phyloP scores from a whole-genome alignment of 2,329 filamentous ascomycete genomes.

The Bipolaris bicolor region DNA sequence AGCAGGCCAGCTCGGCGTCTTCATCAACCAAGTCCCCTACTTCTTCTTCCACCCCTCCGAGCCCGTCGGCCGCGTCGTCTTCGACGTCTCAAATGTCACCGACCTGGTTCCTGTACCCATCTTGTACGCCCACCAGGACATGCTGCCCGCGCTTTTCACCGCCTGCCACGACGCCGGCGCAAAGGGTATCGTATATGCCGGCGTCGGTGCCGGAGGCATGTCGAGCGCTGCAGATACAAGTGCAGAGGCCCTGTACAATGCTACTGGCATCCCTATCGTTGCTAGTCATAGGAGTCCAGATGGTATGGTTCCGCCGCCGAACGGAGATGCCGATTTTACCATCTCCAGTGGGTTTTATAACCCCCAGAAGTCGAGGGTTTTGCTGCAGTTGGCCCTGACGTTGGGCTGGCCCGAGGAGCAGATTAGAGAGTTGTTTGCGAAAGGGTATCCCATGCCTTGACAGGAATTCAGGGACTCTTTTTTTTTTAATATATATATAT shows the following conservation, averaged over 20 bases:
- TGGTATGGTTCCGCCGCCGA: conserved; percentile 55
- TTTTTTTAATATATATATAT: no score
- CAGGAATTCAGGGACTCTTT: neutral
- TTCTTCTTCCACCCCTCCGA: conserved; percentile 64
- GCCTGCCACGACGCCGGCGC: conserved; percentile 59
- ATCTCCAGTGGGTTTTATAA: conserved; percentile 61
- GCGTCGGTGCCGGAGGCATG: conserved; percentile 61
- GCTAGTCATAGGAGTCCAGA: conserved; percentile 60
- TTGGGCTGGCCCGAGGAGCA: conserved; percentile 50
- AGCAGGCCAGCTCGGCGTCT: conserved; percentile 60
- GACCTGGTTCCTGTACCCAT: conserved; percentile 64
- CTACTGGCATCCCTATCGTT: conserved; percentile 58
- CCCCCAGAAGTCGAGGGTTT: conserved; percentile 61
- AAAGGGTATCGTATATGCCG: conserved; percentile 62
- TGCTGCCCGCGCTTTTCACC: conserved; percentile 56
- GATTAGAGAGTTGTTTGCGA: conserved; percentile 49
- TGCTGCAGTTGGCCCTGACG: conserved; percentile 52
- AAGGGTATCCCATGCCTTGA: conserved; percentile 36
- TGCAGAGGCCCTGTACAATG: conserved; percentile 54
- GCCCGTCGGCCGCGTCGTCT: conserved; percentile 53
- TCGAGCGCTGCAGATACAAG: conserved; percentile 34
- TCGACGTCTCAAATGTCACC: conserved; percentile 49
- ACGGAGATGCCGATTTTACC: conserved; percentile 30
- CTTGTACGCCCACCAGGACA: conserved; percentile 62
- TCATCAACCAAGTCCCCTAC: conserved; percentile 64